phyloP scores from a whole-genome alignment of 1,284 basidiomycete genomes.

The Boletus semigastroideus region DNA sequence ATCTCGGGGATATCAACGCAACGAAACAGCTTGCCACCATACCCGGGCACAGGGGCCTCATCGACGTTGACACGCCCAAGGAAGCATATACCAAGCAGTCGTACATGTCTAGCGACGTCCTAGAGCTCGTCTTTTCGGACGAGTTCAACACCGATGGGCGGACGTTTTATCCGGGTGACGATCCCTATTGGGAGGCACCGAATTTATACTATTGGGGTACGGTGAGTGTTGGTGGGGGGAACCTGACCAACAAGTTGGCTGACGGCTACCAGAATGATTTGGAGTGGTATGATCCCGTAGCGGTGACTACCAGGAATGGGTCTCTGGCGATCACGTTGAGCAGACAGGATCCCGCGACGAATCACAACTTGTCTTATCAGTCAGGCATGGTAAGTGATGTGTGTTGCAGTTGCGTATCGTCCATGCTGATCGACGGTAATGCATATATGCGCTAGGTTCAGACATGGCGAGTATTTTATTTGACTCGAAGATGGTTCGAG shows the following conservation, averaged over 20 bases:
- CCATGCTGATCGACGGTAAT: background rate
- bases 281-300: conserved; percentile 64
- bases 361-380: conserved; percentile 60
- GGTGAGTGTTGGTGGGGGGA: conserved; percentile 8
- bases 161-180: conserved; percentile 52
- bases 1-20: conserved; percentile 53
- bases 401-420: background rate
- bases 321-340: conserved; percentile 57
- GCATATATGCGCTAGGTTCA: conserved; percentile 22
- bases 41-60: conserved; percentile 63
- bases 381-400: conserved; percentile 34
- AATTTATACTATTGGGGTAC: conserved; percentile 74
- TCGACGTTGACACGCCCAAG: conserved; percentile 76
- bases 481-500: conserved; percentile 29
- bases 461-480: conserved; percentile 40
- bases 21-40: conserved; percentile 65
- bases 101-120: conserved; percentile 46
- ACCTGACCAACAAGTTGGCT: background rate
- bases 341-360: conserved; percentile 36
- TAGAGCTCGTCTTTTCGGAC: conserved; percentile 65
- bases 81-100: conserved; percentile 60
- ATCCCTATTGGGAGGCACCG: conserved; percentile 68
- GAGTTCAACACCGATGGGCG: conserved; percentile 66
- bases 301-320: conserved; percentile 64
- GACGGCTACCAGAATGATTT: conserved; percentile 36